Conservation (phyloP, 441 rosid species). For the Gossypium davidsonii region DNA sequence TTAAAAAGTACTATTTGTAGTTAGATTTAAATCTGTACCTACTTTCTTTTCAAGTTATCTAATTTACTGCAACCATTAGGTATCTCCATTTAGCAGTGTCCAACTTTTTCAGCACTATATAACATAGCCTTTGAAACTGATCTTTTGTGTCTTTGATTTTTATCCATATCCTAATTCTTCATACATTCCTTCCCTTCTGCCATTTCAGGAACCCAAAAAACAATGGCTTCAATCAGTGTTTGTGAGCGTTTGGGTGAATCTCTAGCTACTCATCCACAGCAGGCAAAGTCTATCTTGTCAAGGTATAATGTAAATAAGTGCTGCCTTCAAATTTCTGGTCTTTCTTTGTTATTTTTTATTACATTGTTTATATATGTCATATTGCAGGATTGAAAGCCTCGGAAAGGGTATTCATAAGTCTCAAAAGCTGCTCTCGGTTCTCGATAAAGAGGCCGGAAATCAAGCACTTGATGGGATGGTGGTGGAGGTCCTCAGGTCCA, state of each 20-base stretch:
- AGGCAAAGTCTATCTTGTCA: neutral
- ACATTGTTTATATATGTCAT: neutral
- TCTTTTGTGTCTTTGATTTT: no score
- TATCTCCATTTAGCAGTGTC: neutral
- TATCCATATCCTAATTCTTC: neutral
- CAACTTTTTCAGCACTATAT: neutral
- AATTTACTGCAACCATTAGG: neutral
- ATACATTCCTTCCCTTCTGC: neutral
- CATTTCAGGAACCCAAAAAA: neutral
- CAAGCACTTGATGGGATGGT: conserved; percentile 64
- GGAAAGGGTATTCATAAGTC: conserved; percentile 83
- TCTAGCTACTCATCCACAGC: neutral
- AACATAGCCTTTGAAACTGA: neutral
- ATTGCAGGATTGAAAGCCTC: conserved; percentile 57
- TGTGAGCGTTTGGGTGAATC: conserved; percentile 11
- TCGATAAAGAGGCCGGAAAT: conserved; percentile 42
- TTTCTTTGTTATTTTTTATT: neutral
- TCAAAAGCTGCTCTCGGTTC: conserved; percentile 61
- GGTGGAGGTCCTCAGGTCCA: conserved; percentile 59
- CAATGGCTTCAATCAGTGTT: neutral
- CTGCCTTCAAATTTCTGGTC: neutral
- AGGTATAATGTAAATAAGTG: neutral
- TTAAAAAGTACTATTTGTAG: neutral
- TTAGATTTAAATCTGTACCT: neutral
- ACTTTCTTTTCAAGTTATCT: neutral